Base-by-base conservation (phyloP, 768 basidiomycete genomes). In the Mycena albidolilacea region DNA sequence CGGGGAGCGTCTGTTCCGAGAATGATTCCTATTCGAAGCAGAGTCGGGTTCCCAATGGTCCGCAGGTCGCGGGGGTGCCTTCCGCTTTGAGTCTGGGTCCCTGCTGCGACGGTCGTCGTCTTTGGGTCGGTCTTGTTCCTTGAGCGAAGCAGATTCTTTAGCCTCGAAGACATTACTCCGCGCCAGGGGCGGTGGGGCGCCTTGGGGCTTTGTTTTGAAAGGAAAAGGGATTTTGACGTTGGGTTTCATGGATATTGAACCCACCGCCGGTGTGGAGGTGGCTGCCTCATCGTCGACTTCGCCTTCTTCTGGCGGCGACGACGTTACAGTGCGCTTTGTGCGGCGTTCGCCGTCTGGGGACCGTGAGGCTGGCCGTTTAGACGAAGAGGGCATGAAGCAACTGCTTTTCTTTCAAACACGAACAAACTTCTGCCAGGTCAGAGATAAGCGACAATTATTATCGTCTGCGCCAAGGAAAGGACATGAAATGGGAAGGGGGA, bases 231-330 rank as follows among this genome's bases (percentile, higher is more conserved):
- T 87, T 78, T 89, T 90, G 21, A 84, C 59, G 79, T 89, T 81
- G 76, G 73, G 21, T 73, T 77, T 68, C 10, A 39, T 9, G 4
- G 60, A 10, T 21, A 65, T 21, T 21, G 63, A 37, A 41, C 41
- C 39, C 14, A 17, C 23, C 76, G 76, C 77, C 60, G 85, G 81
- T 75, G 86, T 84, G 0, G 79, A 77, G 48, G 82, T 54, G 58
- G 69, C 21, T n/a, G 60, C 61, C 30, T 80, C 83, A 80, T 95
- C 93, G 82, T 94, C 93, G 61, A 95, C 83, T 77, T 95, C 94
- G 71, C 94, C 94, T 79, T 95, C 94, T 81, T 95, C 94, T 62
- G 93, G 93, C 19, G 74, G 71, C 0, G 93, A 90, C 11, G 92
- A 92, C 3, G 91, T 87, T 10, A 86, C 84, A 21, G 79, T 84